These are phyloP conservation scores for Leccinellum albellum DNA, from an alignment of 768 basidiomycete genomes.

Conservation along the genomic window DNA sequence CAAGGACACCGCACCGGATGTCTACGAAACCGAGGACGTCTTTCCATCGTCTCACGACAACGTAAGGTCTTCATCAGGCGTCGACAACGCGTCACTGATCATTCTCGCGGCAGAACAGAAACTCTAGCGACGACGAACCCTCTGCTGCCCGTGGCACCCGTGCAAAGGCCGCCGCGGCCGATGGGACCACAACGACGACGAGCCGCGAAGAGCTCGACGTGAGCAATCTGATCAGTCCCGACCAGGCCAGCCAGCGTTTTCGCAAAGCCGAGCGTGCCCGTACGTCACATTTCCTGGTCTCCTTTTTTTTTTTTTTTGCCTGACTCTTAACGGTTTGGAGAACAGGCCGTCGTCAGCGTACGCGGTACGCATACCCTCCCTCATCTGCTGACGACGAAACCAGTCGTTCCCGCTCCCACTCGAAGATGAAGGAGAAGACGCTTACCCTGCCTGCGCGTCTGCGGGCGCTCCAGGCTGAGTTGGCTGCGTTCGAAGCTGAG, in stretches of 20 bases:
- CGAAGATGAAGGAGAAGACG: constrained; percentile 23
- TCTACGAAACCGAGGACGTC: constrained; percentile 88
- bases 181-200: constrained; percentile 27
- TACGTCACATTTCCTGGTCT: no score
- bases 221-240: constrained; percentile 56
- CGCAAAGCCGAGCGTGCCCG: constrained; percentile 65
- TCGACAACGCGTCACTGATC: not conserved
- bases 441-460: constrained; percentile 56
- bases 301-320: not conserved
- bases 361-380: constrained; percentile 67
- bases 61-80: constrained; percentile 36
- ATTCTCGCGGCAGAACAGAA: constrained; percentile 44
- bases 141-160: constrained; percentile 34
- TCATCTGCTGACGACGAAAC: constrained; percentile 50
- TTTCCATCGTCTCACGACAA: constrained; percentile 50
- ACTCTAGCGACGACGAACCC: constrained; percentile 66
- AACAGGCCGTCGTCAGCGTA: constrained; percentile 45
- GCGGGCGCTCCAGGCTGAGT: constrained; percentile 68
- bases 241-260: constrained; percentile 69
- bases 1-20: constrained; percentile 87
- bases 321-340: not conserved
- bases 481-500: constrained; percentile 75
- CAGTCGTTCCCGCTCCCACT: constrained; percentile 38
- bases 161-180: constrained; percentile 26
- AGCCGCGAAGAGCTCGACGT: constrained; percentile 67